A percentile compares a stretch with the other conserved stretches of the same genome.
phyloP scores from a whole-genome alignment of 1,284 basidiomycete genomes.

The Amylostereum chailletii region DNA sequence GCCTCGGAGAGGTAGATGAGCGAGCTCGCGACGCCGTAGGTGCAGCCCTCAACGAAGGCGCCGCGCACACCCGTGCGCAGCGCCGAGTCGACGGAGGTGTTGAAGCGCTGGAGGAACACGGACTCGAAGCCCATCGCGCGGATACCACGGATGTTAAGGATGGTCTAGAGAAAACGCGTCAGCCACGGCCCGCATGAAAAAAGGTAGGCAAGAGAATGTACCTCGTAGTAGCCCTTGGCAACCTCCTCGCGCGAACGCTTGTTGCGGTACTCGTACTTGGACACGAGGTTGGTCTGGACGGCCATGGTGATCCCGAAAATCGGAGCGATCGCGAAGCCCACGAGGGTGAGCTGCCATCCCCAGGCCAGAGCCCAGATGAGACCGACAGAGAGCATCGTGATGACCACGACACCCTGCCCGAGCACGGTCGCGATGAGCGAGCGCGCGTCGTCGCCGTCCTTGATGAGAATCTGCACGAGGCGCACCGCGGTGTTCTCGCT shows the following conservation, averaged over 20 bases:
- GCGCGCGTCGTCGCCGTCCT: conserved; percentile 88
- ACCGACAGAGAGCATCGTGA: conserved; percentile 77
- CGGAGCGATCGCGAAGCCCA: conserved; percentile 82
- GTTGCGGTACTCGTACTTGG: conserved; percentile 69
- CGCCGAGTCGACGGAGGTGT: conserved; percentile 51
- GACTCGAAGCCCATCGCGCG: conserved; percentile 84
- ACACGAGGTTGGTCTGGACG: conserved; percentile 62
- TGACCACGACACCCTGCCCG: conserved; percentile 65
- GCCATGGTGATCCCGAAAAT: conserved; percentile 74
- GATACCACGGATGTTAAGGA: conserved; percentile 81
- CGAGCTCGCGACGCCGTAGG: conserved; percentile 72
- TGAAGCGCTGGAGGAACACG: conserved; percentile 67
- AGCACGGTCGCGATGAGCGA: conserved; percentile 71
- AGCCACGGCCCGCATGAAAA: neutral
- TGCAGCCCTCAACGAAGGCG: conserved; percentile 79
- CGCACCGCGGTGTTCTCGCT: conserved; percentile 52
- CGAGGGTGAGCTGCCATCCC: conserved; percentile 92
- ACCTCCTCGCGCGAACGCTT: conserved; percentile 82
- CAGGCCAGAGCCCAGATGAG: conserved; percentile 81
- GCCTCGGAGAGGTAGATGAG: conserved; percentile 87
- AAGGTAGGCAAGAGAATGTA: conserved; percentile 25
- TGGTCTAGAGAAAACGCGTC: conserved; percentile 38
- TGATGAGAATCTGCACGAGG: conserved; percentile 77
- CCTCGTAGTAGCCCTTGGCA: conserved; percentile 81
- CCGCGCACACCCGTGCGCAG: conserved; percentile 64